Evolutionary conservation across 2,329 filamentous ascomycete genomes (phyloP).

Genomic region (Lasiodiplodia gonubiensis): DNA sequence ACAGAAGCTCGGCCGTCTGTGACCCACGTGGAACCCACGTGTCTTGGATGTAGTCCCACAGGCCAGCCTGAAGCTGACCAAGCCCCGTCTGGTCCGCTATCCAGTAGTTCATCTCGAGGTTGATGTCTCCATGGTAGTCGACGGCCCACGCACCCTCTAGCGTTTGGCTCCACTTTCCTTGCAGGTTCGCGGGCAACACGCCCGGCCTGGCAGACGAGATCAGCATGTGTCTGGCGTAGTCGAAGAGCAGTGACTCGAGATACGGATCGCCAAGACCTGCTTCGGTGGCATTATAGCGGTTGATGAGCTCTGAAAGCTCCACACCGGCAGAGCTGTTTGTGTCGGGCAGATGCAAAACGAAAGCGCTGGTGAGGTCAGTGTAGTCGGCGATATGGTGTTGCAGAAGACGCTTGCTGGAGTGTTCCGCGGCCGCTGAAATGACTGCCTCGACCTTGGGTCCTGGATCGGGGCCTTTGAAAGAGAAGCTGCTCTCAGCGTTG

Average conservation of each 20-base stretch:
- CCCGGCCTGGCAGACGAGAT: constrained; percentile 60
- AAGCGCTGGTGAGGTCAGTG: constrained; percentile 45
- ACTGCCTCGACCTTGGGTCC: constrained; percentile 44
- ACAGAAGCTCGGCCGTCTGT: constrained; percentile 60
- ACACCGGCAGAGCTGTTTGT: constrained; percentile 46
- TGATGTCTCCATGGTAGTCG: constrained; percentile 66
- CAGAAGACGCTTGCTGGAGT: constrained; percentile 42
- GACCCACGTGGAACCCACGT: constrained; percentile 61
- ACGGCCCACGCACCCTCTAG: constrained; percentile 56
- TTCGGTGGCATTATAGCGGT: constrained; percentile 36
- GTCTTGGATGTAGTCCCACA: constrained; percentile 61
- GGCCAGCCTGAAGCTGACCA: constrained; percentile 50
- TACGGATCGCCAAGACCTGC: constrained; percentile 53
- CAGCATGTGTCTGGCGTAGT: constrained; percentile 60
- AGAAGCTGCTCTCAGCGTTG: constrained; percentile 51
- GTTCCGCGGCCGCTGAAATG: constrained; percentile 42
- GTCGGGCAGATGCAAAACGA: constrained; percentile 56
- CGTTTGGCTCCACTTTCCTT: constrained; percentile 61
- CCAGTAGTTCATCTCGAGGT: constrained; percentile 69
- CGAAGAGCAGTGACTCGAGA: constrained; percentile 60
- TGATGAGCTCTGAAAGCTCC: constrained; percentile 47
- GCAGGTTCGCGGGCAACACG: constrained; percentile 61
- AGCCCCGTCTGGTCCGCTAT: constrained; percentile 54
- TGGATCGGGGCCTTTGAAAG: constrained; percentile 58
- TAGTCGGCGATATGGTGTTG: constrained; percentile 52